Conservation (phyloP, 495 filamentous ascomycete genomes). For the Annulohypoxylon nitens region DNA sequence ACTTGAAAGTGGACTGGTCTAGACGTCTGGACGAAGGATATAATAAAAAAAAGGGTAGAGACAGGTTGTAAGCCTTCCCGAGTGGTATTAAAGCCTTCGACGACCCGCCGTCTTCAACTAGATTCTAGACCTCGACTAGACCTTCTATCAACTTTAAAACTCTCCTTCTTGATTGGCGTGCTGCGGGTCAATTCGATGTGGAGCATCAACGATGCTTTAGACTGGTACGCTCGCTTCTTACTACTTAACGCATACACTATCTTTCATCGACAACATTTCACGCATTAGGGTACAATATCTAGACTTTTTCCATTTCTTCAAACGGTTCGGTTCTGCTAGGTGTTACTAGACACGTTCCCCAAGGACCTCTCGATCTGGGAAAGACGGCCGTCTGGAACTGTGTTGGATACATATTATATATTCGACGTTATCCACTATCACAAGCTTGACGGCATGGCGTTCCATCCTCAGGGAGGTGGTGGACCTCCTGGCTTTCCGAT, state of each 20-base stretch:
- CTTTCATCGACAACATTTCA: constrained; percentile 26
- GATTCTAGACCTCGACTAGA: constrained; percentile 25
- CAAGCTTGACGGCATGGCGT: constrained; percentile 45
- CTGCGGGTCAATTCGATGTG: constrained; percentile 44
- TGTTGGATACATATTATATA: constrained; percentile 24
- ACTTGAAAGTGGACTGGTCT: constrained; percentile 46
- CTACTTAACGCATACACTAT: constrained; percentile 29
- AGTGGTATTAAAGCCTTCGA: constrained; percentile 46
- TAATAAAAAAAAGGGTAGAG: constrained; percentile 32
- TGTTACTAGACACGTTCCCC: constrained; percentile 47
- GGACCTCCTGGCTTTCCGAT: constrained; percentile 43
- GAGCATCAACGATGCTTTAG: constrained; percentile 42
- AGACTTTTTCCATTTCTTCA: constrained; percentile 13
- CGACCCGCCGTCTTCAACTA: constrained; percentile 36
- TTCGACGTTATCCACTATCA: constrained; percentile 7
- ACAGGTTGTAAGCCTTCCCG: constrained; percentile 17
- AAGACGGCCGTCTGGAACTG: constrained; percentile 20
- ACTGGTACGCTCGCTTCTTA: constrained; percentile 39
- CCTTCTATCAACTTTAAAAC: constrained; percentile 30
- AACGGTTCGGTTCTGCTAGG: constrained; percentile 15
- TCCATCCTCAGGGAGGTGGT: constrained; percentile 41
- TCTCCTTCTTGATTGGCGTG: constrained; percentile 35
- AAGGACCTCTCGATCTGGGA: constrained; percentile 7
- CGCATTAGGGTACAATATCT: constrained; percentile 33
- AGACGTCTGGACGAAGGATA: constrained; percentile 28